Percentiles rank a stretch among this genome's conserved stretches.
phyloP scores from a whole-genome alignment of 2,329 filamentous ascomycete genomes.

The Biscogniauxia sp. region DNA sequence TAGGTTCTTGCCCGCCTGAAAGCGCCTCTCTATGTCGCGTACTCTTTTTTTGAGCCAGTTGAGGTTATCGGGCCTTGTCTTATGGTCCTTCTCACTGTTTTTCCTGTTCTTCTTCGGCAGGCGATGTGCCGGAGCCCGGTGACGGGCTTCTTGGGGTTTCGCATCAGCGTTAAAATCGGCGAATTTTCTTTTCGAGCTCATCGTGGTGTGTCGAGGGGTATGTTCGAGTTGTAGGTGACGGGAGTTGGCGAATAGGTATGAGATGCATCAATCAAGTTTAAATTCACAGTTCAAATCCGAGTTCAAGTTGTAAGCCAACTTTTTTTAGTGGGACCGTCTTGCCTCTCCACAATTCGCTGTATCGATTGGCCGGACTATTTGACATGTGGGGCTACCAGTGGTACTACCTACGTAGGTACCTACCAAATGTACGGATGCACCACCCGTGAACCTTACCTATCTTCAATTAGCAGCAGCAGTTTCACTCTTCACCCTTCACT shows the following conservation, averaged over 20 bases:
- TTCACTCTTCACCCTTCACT: background rate
- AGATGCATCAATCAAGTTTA: no score
- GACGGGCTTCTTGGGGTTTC: conserved; percentile 11
- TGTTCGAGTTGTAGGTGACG: background rate
- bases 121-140: conserved; percentile 13
- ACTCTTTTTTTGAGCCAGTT: conserved; percentile 70
- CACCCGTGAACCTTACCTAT: background rate
- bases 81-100: conserved; percentile 37
- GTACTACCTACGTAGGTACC: no score
- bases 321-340: no score
- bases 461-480: background rate
- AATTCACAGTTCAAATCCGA: no score
- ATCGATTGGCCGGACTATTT: no score
- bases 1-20: conserved; percentile 60
- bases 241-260: no score
- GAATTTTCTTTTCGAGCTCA: conserved; percentile 31
- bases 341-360: no score
- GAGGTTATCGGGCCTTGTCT: conserved; percentile 46
- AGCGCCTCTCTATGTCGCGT: conserved; percentile 65
- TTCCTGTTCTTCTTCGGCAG: conserved; percentile 32
- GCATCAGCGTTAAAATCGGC: conserved; percentile 24
- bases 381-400: no score
- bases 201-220: conserved; percentile 9
- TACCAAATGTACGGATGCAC: no score
- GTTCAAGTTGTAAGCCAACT: no score